These are phyloP conservation scores for Botrytis cinerea DNA, from an alignment of 2,329 filamentous ascomycete genomes.

Conservation along the genomic window DNA sequence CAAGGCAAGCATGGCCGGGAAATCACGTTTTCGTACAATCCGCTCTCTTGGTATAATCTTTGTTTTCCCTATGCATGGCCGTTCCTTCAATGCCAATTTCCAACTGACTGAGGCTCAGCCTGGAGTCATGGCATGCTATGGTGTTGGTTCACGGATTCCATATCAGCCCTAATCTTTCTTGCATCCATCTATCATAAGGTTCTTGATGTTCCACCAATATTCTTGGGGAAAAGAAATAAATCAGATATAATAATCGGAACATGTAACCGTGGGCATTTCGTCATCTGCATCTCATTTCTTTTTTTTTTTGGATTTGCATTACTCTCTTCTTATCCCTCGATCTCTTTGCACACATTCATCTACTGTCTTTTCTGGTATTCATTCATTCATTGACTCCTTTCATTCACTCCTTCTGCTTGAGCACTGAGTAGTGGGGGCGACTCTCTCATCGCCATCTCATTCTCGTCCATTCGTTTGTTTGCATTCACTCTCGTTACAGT, in stretches of 20 bases:
- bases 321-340: neutral
- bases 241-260: neutral
- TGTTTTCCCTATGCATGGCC: neutral
- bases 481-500: neutral
- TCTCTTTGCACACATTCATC: neutral
- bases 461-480: slow-evolving; percentile 15
- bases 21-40: neutral
- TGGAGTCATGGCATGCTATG: neutral
- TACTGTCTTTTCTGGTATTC: neutral
- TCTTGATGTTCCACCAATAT: neutral
- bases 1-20: neutral
- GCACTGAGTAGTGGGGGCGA: neutral
- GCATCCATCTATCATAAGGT: neutral
- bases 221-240: neutral
- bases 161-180: neutral
- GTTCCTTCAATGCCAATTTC: neutral
- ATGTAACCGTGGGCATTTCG: neutral
- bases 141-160: neutral
- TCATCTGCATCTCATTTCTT: neutral
- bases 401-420: neutral
- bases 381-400: neutral
- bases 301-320: neutral
- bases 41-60: neutral
- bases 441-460: neutral
- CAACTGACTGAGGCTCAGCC: slow-evolving; percentile 1